Conservation (phyloP, 768 basidiomycete genomes). For the Mycena olivaceomarginata region DNA sequence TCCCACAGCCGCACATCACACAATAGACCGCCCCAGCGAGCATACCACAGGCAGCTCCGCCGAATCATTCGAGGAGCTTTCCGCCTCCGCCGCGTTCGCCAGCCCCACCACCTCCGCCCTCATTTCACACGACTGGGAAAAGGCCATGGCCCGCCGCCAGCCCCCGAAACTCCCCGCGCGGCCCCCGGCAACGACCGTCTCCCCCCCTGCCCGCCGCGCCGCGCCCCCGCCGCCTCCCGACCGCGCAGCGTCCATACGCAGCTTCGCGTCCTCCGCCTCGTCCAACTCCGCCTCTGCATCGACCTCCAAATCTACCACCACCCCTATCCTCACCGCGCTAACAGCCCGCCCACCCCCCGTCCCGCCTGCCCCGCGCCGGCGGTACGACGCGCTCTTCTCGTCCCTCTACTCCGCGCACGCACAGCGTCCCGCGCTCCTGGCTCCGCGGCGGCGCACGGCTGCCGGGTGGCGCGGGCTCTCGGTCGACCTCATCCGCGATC, state of each 20-base stretch:
- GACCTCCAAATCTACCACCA: conserved; percentile 51
- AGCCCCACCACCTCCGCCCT: conserved; percentile 71
- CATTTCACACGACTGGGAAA: conserved; percentile 71
- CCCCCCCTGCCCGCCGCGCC: conserved; percentile 38
- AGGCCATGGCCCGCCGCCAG: conserved; percentile 58
- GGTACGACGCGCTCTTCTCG: conserved; percentile 82
- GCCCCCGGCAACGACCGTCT: conserved; percentile 48
- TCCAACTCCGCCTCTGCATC: conserved; percentile 52
- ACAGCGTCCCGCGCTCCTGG: conserved; percentile 58
- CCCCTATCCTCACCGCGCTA: conserved; percentile 46
- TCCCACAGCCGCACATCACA: conserved; percentile 50
- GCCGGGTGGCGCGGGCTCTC: conserved; percentile 87
- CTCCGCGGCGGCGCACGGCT: conserved; percentile 64
- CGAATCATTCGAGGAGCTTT: conserved; percentile 85
- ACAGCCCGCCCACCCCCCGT: conserved; percentile 78
- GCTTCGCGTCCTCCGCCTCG: conserved; percentile 54
- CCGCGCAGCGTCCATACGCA: conserved; percentile 49
- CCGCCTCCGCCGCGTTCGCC: conserved; percentile 66
- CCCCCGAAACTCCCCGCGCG: conserved; percentile 72
- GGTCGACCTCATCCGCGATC: conserved; percentile 76
- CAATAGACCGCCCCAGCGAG: conserved; percentile 22
- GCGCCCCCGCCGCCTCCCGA: conserved; percentile 46
- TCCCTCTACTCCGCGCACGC: conserved; percentile 80
- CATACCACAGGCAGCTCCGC: conserved; percentile 51
- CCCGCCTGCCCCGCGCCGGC: conserved; percentile 75